Evolutionary conservation across 192 early-diverging fungal genomes (phyloP).

Genomic region (Chytriomyces sp.): DNA sequence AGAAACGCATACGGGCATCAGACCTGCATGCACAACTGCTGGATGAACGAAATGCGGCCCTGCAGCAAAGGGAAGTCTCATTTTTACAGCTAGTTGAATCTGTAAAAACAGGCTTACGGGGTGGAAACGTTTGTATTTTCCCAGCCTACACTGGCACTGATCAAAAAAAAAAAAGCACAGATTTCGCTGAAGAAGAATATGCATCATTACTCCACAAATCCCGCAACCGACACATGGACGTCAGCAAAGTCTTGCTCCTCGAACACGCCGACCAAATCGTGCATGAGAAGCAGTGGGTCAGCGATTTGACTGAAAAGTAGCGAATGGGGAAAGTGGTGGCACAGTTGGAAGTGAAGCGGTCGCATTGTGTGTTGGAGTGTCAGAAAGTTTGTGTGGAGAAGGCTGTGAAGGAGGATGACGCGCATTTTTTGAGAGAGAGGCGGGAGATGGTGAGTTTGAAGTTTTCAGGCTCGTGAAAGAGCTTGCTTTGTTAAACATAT

Average conservation of each 20-base stretch:
- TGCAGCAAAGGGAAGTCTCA: not conserved
- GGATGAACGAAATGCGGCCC: not conserved
- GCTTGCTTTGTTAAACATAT: not conserved
- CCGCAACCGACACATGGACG: constrained; percentile 5
- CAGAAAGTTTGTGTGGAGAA: not conserved
- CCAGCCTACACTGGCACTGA: no score
- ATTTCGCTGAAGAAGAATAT: constrained; percentile 16
- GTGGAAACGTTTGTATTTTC: not conserved
- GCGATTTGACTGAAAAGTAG: constrained; percentile 24
- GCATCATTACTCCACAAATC: not conserved
- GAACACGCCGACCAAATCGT: not conserved
- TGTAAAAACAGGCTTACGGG: not conserved
- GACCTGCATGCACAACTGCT: not conserved
- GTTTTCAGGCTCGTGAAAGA: not conserved
- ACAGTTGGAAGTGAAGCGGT: constrained; percentile 6
- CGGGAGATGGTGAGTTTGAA: constrained; percentile 8
- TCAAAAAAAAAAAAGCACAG: not conserved
- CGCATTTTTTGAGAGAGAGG: not conserved
- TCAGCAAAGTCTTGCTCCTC: not conserved
- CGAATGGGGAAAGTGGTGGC: constrained; percentile 21
- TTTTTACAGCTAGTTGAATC: not conserved
- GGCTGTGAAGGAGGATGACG: constrained; percentile 5
- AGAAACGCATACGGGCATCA: not conserved
- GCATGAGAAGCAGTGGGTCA: constrained; percentile 20
- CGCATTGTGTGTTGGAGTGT: constrained; percentile 6